phyloP scores from a whole-genome alignment of 108 stramenopile species.

The Nannochloropsis gaditana region DNA sequence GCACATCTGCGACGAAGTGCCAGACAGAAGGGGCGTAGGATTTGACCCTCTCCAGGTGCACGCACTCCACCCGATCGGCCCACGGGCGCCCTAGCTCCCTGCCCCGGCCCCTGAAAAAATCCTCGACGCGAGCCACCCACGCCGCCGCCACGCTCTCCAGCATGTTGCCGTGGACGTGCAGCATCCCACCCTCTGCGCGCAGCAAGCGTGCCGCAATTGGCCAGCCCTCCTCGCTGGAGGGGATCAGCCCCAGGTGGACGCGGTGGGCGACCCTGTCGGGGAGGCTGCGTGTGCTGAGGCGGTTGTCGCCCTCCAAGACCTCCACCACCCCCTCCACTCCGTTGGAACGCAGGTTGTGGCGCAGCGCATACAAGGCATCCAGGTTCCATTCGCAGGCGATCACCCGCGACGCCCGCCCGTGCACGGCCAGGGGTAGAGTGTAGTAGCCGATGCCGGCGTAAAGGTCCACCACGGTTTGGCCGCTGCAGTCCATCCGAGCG shows the following conservation, averaged over 20 bases:
- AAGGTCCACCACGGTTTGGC: slow-evolving; percentile 77
- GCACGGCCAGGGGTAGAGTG: slow-evolving; percentile 73
- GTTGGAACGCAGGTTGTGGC: slow-evolving; percentile 69
- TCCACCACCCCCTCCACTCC: slow-evolving; percentile 61
- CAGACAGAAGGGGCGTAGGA: slow-evolving; percentile 61
- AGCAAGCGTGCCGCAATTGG: slow-evolving; percentile 67
- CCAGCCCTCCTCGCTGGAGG: slow-evolving; percentile 83
- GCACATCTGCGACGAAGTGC: slow-evolving; percentile 49
- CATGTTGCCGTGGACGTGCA: slow-evolving; percentile 91
- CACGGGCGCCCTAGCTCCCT: background rate
- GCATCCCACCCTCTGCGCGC: slow-evolving; percentile 63
- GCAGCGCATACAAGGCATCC: slow-evolving; percentile 66
- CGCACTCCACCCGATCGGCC: slow-evolving; percentile 62
- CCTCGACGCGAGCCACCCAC: slow-evolving; percentile 56
- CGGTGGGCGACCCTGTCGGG: slow-evolving; percentile 60
- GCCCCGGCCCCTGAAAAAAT: background rate
- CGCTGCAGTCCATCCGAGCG: slow-evolving; percentile 61
- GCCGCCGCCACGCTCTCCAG: slow-evolving; percentile 33
- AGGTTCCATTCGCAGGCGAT: slow-evolving; percentile 86
- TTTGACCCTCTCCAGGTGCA: slow-evolving; percentile 77
- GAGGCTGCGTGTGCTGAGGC: slow-evolving; percentile 39
- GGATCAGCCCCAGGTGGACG: slow-evolving; percentile 83
- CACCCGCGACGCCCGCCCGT: slow-evolving; percentile 64
- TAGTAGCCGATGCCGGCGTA: slow-evolving; percentile 96
- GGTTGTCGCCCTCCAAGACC: slow-evolving; percentile 73